A percentile compares a stretch with the other conserved stretches of the same genome.
These are phyloP conservation scores for Colletotrichum lupini DNA, from an alignment of 2,329 filamentous ascomycete genomes.

Conservation along the genomic window DNA sequence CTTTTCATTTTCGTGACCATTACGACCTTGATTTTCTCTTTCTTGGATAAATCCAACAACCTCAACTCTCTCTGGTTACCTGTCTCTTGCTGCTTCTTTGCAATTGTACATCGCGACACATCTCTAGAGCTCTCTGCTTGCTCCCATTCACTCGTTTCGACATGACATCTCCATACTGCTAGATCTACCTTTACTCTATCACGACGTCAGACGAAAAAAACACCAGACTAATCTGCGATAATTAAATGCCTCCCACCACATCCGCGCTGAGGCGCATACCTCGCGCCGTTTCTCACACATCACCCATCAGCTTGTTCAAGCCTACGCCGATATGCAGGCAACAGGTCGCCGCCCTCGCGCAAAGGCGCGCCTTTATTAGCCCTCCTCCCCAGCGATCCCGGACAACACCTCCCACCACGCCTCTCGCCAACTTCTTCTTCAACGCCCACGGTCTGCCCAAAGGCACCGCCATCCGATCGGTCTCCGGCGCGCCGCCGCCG, in stretches of 20 bases:
- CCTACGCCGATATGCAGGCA: conserved; percentile 5
- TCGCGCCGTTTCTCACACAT: conserved; percentile 14
- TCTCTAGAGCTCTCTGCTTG: conserved; percentile 12
- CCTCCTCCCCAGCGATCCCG: conserved; percentile 24
- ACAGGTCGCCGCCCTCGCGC: conserved; percentile 9
- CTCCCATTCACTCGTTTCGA: conserved; percentile 17
- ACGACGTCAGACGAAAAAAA: background rate
- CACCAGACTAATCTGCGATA: background rate
- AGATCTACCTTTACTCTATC: background rate
- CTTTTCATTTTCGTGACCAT: background rate
- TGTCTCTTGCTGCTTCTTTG: background rate
- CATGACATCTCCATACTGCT: conserved; percentile 23
- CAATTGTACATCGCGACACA: background rate
- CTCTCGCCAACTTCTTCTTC: conserved; percentile 35
- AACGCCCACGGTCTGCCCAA: conserved; percentile 19
- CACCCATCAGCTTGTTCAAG: conserved; percentile 15
- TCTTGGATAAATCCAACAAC: background rate
- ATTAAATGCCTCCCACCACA: conserved; percentile 32
- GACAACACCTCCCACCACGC: conserved; percentile 3
- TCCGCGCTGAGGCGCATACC: conserved; percentile 31
- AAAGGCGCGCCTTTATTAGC: conserved; percentile 29
- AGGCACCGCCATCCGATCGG: conserved; percentile 45
- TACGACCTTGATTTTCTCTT: conserved; percentile 1
- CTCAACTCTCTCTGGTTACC: background rate
- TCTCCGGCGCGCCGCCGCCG: conserved; percentile 57